Conservation (phyloP, 805 yeast genomes). For the Clavispora fructus region DNA sequence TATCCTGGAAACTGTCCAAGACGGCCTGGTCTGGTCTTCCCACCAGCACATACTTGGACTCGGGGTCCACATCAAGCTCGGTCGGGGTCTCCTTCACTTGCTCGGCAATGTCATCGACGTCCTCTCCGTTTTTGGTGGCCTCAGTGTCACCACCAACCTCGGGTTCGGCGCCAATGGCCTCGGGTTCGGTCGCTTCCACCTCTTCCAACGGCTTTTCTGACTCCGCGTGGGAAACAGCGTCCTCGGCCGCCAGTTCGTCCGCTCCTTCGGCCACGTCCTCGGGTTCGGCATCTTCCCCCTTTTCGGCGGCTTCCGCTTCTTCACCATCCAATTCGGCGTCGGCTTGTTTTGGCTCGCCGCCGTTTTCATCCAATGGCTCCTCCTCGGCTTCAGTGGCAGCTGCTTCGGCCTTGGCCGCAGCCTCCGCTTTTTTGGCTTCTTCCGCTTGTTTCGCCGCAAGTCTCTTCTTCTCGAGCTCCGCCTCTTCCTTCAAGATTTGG, state of each 20-base stretch:
- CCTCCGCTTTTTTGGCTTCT: slow-evolving; percentile 6
- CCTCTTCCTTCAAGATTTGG: slow-evolving; percentile 32
- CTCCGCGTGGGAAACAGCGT: background rate
- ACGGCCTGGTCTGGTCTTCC: slow-evolving; percentile 31
- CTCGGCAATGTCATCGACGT: slow-evolving; percentile 25
- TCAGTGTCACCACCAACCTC: slow-evolving; percentile 5
- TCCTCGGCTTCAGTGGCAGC: slow-evolving; percentile 6
- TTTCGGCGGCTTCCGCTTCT: background rate
- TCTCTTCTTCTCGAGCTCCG: slow-evolving; percentile 1
- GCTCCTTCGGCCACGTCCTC: no score
- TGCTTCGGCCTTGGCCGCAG: background rate
- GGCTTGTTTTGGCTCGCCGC: no score
- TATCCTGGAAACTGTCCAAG: slow-evolving; percentile 36
- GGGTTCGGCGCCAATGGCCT: background rate
- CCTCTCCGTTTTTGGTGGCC: slow-evolving; percentile 4
- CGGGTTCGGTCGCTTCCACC: slow-evolving; percentile 1
- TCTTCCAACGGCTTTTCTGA: slow-evolving; percentile 10
- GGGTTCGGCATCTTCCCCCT: slow-evolving; percentile 2
- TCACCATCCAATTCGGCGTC: background rate
- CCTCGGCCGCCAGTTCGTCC: slow-evolving; percentile 5
- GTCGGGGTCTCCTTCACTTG: slow-evolving; percentile 27
- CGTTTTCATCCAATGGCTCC: no score
- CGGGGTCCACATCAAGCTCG: slow-evolving; percentile 30
- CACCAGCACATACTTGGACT: slow-evolving; percentile 30
- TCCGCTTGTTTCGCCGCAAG: background rate